These are phyloP conservation scores for Pythium brassicae DNA, from an alignment of 352 stramenopile species.

Conservation along the genomic window DNA sequence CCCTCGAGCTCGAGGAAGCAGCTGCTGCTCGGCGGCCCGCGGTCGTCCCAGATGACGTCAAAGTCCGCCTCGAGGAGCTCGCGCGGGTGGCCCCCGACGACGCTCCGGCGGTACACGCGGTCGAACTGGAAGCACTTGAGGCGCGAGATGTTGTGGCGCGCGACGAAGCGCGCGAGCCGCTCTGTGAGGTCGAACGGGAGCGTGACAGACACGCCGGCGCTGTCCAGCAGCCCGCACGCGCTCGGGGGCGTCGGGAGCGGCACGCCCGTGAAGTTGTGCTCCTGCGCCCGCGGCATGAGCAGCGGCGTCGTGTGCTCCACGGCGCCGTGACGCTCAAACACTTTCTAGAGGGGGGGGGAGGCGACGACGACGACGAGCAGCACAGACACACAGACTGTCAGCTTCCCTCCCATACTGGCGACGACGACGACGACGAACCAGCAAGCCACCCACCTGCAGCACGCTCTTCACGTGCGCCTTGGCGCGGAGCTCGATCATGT, in stretches of 20 bases:
- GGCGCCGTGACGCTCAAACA: slow-evolving; percentile 81
- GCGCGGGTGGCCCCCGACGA: slow-evolving; percentile 69
- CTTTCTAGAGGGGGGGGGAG: too few species aligned
- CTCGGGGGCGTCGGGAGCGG: slow-evolving; percentile 47
- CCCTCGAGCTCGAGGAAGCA: slow-evolving; percentile 76
- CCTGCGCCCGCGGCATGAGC: slow-evolving; percentile 63
- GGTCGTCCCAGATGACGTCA: slow-evolving; percentile 83
- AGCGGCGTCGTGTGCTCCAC: slow-evolving; percentile 75
- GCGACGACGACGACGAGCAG: too few species aligned
- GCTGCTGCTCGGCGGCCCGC: slow-evolving; percentile 23
- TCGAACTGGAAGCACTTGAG: slow-evolving; percentile 87
- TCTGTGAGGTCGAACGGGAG: slow-evolving; percentile 84
- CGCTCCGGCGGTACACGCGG: slow-evolving; percentile 74
- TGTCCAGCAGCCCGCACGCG: slow-evolving; percentile 64
- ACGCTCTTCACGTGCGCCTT: slow-evolving; percentile 66
- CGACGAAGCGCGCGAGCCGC: slow-evolving; percentile 74
- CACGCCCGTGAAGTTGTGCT: slow-evolving; percentile 69
- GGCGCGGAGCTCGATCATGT: slow-evolving; percentile 57
- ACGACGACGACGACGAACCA: slow-evolving; percentile 5
- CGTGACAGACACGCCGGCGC: slow-evolving; percentile 72
- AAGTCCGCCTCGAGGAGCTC: slow-evolving; percentile 83
- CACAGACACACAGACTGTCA: too few species aligned
- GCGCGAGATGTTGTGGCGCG: slow-evolving; percentile 71
- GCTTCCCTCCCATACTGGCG: too few species aligned
- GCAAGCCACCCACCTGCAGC: slow-evolving; percentile 36